Base-by-base conservation (phyloP, 1,284 basidiomycete species). In the Amylostereum areolatum region DNA sequence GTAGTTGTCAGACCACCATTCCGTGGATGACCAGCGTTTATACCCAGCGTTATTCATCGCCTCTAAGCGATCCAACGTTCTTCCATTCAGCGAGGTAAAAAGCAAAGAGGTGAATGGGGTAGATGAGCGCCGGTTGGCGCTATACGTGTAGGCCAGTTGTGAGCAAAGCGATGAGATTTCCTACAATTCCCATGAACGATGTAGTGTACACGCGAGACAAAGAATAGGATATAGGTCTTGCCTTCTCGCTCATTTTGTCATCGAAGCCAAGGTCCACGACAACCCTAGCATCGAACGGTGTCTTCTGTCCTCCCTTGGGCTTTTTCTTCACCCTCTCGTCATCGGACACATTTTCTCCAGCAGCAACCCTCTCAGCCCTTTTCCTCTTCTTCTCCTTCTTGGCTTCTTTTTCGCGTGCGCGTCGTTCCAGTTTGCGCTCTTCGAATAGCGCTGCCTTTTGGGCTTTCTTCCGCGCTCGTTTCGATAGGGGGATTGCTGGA, bases 231-330 rank as follows among this genome's bases (percentile, higher is more conserved):
- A 37, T 12, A 6, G 32, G 32, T 70, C 84, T 58, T 63, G 94
- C 95, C 74, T 93, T 94, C 49, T 94, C 92, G 44, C 72, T 82
- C 97, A 99, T 99, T 67, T 88, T 76, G 43, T 93, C 83, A 65
- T 99, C 97, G 63, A 99, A 99, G 2, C 86, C 92, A 5, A 97
- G 74, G 69, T 99, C 97, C 29, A 99, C 70, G 24, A 97, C 81
- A 2, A 99, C 77, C 33, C 78, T 80, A 7, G 89, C 91, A 12
- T 77, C 74, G 61, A 92, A 94, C 28, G 63, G 75, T 49, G 57
- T 66, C 70, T 58, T 60, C 45, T 64, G 63, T 6, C 64, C 72
- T 29, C 65, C 62, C 37, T 61, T 62, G 46, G 60, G 58, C 55
- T 74, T 72, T 66, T 81, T 81, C 60, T 66, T 69, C 48, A 63